These are phyloP conservation scores for Talaromyces piceae DNA, from an alignment of 2,329 filamentous ascomycete species.

Conservation along the genomic window DNA sequence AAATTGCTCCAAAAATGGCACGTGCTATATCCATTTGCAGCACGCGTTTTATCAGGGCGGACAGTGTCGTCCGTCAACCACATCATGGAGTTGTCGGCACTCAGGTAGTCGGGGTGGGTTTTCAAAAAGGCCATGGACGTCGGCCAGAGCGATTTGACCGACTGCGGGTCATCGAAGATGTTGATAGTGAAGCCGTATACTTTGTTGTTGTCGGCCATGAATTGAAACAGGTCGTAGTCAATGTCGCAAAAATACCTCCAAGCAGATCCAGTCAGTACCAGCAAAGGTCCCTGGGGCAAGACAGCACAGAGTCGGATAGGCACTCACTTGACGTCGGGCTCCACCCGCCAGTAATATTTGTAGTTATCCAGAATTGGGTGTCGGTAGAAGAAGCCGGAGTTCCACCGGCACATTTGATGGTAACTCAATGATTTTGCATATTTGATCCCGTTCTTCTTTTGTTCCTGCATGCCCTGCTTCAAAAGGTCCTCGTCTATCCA, in stretches of 20 bases:
- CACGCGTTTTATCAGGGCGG: conserved; percentile 69
- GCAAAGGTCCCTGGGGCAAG: background rate
- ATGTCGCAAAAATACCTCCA: conserved; percentile 77
- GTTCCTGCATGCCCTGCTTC: conserved; percentile 70
- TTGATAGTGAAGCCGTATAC: conserved; percentile 99
- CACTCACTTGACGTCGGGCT: conserved; percentile 81
- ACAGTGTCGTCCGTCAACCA: conserved; percentile 77
- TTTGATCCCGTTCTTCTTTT: conserved; percentile 79
- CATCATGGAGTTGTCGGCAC: conserved; percentile 73
- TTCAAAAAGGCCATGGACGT: conserved; percentile 86
- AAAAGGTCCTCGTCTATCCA: conserved; percentile 91
- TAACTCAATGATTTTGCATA: conserved; percentile 86
- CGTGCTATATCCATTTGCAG: conserved; percentile 88
- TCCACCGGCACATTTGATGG: conserved; percentile 99
- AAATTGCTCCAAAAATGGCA: conserved; percentile 99
- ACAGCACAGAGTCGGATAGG: too few species aligned
- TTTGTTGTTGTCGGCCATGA: conserved; percentile 97
- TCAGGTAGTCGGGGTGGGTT: conserved; percentile 71
- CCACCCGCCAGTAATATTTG: conserved; percentile 97
- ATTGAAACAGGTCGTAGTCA: conserved; percentile 96
- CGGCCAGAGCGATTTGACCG: conserved; percentile 83
- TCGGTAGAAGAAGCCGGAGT: conserved; percentile 95
- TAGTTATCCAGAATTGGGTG: conserved; percentile 76
- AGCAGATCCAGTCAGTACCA: background rate
- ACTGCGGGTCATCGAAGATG: conserved; percentile 83